These are phyloP conservation scores for Penicillium nordicum DNA, from an alignment of 2,329 filamentous ascomycete species.

Conservation along the genomic window DNA sequence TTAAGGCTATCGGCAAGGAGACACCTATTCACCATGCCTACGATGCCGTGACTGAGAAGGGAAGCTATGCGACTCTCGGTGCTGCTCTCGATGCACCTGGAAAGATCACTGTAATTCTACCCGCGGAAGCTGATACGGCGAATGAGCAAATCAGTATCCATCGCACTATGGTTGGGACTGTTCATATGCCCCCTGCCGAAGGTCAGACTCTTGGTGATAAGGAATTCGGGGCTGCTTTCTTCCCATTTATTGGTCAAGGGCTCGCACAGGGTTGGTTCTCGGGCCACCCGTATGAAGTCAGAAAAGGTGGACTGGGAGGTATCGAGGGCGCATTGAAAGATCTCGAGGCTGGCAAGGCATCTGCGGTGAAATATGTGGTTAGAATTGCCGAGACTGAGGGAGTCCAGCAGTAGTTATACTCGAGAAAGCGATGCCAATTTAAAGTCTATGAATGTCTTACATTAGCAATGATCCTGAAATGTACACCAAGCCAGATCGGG, in stretches of 20 bases:
- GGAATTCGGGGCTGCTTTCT: slow-evolving; percentile 49
- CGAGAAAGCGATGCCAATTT: not conserved
- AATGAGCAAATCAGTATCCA: slow-evolving; percentile 38
- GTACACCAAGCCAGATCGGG: slow-evolving; percentile 4
- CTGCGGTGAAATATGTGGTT: slow-evolving; percentile 63
- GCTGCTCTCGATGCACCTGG: slow-evolving; percentile 44
- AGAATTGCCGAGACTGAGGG: slow-evolving; percentile 49
- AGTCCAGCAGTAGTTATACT: slow-evolving; percentile 4
- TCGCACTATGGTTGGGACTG: slow-evolving; percentile 37
- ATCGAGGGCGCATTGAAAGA: slow-evolving; percentile 53
- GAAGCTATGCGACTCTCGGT: slow-evolving; percentile 46
- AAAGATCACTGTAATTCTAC: slow-evolving; percentile 43
- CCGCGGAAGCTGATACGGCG: slow-evolving; percentile 42
- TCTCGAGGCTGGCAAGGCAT: slow-evolving; percentile 59
- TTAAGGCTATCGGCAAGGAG: slow-evolving; percentile 33
- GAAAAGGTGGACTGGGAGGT: slow-evolving; percentile 53
- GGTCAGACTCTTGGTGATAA: slow-evolving; percentile 27
- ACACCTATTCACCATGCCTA: slow-evolving; percentile 50
- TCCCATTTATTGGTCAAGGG: slow-evolving; percentile 44
- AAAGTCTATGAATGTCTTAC: not conserved
- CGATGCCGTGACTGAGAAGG: slow-evolving; percentile 57
- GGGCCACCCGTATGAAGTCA: slow-evolving; percentile 51
- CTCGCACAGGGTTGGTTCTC: slow-evolving; percentile 50
- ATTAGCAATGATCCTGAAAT: not conserved
- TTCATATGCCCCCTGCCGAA: slow-evolving; percentile 22